phyloP scores from a whole-genome alignment of 2,329 filamentous ascomycete species.

The Intubia oerlemansii region DNA sequence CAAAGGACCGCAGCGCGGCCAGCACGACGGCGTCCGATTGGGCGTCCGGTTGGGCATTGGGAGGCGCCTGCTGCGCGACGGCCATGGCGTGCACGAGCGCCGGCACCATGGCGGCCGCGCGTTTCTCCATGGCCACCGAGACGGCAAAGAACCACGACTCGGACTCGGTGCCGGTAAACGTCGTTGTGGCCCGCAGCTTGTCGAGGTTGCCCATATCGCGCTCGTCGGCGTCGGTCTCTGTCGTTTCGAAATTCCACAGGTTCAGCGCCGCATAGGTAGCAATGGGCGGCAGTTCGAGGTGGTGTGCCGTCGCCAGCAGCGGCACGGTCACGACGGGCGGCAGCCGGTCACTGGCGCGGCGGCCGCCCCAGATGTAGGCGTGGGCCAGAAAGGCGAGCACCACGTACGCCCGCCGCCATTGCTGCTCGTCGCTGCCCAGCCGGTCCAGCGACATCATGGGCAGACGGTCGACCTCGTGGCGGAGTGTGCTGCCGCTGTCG shows the following conservation, averaged over 20 bases:
- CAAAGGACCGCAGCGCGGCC: slow-evolving; percentile 39
- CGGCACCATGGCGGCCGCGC: slow-evolving; percentile 53
- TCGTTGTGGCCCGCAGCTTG: slow-evolving; percentile 49
- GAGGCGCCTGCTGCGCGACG: neutral
- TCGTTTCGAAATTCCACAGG: slow-evolving; percentile 64
- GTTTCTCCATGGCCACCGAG: slow-evolving; percentile 75
- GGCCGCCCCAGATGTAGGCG: slow-evolving; percentile 76
- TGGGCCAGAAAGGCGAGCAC: slow-evolving; percentile 64
- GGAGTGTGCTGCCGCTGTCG: no score
- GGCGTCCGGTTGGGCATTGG: slow-evolving; percentile 30
- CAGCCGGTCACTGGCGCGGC: slow-evolving; percentile 52
- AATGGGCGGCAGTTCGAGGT: slow-evolving; percentile 65
- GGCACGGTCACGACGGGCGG: slow-evolving; percentile 62
- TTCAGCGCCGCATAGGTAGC: slow-evolving; percentile 78
- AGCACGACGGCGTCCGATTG: slow-evolving; percentile 32
- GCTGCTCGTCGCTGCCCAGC: slow-evolving; percentile 38
- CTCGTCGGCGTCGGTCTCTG: neutral
- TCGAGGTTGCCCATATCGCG: slow-evolving; percentile 44
- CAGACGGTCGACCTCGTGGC: no score
- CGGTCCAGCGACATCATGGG: slow-evolving; percentile 46
- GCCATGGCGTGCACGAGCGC: slow-evolving; percentile 57
- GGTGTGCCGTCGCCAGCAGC: slow-evolving; percentile 46
- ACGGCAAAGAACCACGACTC: slow-evolving; percentile 90
- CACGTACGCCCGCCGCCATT: slow-evolving; percentile 68
- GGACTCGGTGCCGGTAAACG: slow-evolving; percentile 72